Evolutionary conservation across 2,329 filamentous ascomycete genomes (phyloP).

Genomic region (Ceratocystiopsis brevicomis): DNA sequence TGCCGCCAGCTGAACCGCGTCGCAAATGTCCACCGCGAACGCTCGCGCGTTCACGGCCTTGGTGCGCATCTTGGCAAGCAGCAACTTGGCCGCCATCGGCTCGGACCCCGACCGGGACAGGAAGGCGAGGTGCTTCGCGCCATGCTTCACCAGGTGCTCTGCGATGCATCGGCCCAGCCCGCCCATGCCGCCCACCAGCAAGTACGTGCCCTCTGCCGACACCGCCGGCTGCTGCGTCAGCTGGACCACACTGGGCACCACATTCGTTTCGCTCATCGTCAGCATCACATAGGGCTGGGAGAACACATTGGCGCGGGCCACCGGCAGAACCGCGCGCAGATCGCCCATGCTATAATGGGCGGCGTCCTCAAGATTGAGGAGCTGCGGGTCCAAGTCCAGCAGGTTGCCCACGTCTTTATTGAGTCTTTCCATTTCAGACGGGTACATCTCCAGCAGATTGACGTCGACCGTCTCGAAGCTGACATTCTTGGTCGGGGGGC

Average conservation of each 20-base stretch:
- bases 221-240: neutral
- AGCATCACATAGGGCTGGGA: too few relatives aligned
- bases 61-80: conserved; percentile 17
- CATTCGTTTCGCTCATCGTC: neutral
- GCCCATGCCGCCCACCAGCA: conserved; percentile 37
- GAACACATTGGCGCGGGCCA: neutral
- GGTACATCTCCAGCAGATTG: conserved; percentile 1
- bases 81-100: conserved; percentile 11
- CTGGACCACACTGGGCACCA: conserved; percentile 1
- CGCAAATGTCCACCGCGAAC: conserved; percentile 25
- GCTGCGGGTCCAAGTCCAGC: neutral
- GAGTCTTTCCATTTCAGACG: too few relatives aligned
- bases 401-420: conserved; percentile 1
- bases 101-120: conserved; percentile 29
- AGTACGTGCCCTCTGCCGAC: conserved; percentile 22
- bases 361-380: neutral
- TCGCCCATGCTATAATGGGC: conserved; percentile 4
- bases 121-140: conserved; percentile 32
- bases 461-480: conserved; percentile 12
- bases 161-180: conserved; percentile 37
- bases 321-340: neutral
- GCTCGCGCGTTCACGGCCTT: conserved; percentile 17
- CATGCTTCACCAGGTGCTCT: conserved; percentile 26
- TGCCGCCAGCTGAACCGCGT: conserved; percentile 13
- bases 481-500: conserved; percentile 5